Evolutionary conservation across 1,284 basidiomycete species (phyloP).

Genomic region (Rhodotorula glutinis): DNA sequence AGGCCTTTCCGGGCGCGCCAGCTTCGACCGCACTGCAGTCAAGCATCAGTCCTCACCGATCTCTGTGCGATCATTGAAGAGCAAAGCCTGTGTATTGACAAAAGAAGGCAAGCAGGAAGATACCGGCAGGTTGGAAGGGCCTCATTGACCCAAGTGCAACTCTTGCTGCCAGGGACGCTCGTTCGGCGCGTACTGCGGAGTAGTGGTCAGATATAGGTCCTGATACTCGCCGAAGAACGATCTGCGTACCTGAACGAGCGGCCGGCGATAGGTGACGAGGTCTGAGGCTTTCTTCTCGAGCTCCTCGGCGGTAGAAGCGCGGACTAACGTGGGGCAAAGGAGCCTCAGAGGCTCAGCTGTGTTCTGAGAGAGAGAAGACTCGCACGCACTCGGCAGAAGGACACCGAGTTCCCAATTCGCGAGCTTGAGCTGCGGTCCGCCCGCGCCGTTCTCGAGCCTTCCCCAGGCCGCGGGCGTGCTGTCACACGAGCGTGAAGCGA

Average conservation of each 20-base stretch:
- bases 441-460: slow-evolving; percentile 8
- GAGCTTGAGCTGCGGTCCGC: slow-evolving; percentile 15
- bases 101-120: no score
- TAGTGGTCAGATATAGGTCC: background rate
- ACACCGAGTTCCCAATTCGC: slow-evolving; percentile 38
- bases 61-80: no score
- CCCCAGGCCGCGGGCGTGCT: slow-evolving; percentile 37
- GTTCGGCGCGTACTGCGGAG: slow-evolving; percentile 5
- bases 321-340: slow-evolving; percentile 1
- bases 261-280: slow-evolving; percentile 24
- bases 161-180: slow-evolving; percentile 37
- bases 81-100: no score
- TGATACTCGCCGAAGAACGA: background rate
- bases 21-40: no score
- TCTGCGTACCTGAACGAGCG: slow-evolving; percentile 20
- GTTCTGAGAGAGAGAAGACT: background rate
- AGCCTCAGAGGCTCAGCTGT: background rate
- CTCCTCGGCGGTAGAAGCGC: slow-evolving; percentile 18
- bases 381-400: slow-evolving; percentile 19
- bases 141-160: background rate
- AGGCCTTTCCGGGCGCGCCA: no score
- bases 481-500: background rate
- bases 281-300: slow-evolving; percentile 31
- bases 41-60: no score
- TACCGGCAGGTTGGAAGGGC: no score